Conservation (phyloP, 768 basidiomycete species). For the Macrocybe gigantea region DNA sequence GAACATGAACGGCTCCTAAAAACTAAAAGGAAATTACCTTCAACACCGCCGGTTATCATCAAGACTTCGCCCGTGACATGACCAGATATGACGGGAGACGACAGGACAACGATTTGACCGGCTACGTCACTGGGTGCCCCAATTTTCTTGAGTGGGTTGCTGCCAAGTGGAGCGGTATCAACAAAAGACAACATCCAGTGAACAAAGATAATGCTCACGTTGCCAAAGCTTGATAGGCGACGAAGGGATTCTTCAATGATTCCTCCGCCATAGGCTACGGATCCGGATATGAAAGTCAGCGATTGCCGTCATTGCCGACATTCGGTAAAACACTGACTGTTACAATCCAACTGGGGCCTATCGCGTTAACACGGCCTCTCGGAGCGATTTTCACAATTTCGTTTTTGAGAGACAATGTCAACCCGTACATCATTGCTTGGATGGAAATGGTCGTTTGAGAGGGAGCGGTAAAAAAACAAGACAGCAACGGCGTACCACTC, state of each 20-base stretch:
- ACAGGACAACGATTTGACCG: slow-evolving; percentile 53
- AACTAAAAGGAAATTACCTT: slow-evolving; percentile 38
- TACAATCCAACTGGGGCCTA: slow-evolving; percentile 64
- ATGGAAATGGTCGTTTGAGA: not conserved
- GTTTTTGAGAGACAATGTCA: slow-evolving; percentile 66
- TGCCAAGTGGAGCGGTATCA: slow-evolving; percentile 16
- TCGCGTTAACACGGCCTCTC: slow-evolving; percentile 60
- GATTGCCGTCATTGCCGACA: not conserved
- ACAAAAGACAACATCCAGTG: not conserved
- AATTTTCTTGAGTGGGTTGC: slow-evolving; percentile 67
- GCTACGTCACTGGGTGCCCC: slow-evolving; percentile 61
- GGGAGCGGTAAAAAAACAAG: not conserved
- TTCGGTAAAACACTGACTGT: slow-evolving; percentile 28
- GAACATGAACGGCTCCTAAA: not conserved
- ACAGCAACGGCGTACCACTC: slow-evolving; percentile 42
- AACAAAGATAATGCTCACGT: slow-evolving; percentile 39
- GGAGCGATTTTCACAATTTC: slow-evolving; percentile 77
- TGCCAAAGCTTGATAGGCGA: slow-evolving; percentile 55
- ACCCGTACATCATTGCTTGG: slow-evolving; percentile 67
- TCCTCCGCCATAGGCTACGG: slow-evolving; percentile 48
- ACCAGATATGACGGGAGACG: slow-evolving; percentile 57
- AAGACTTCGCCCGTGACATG: slow-evolving; percentile 67
- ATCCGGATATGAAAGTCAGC: not conserved
- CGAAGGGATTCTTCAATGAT: slow-evolving; percentile 46
- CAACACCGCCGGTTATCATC: slow-evolving; percentile 77